phyloP scores from a whole-genome alignment of 192 early-diverging fungal genomes.

The Coemansia sp. region DNA sequence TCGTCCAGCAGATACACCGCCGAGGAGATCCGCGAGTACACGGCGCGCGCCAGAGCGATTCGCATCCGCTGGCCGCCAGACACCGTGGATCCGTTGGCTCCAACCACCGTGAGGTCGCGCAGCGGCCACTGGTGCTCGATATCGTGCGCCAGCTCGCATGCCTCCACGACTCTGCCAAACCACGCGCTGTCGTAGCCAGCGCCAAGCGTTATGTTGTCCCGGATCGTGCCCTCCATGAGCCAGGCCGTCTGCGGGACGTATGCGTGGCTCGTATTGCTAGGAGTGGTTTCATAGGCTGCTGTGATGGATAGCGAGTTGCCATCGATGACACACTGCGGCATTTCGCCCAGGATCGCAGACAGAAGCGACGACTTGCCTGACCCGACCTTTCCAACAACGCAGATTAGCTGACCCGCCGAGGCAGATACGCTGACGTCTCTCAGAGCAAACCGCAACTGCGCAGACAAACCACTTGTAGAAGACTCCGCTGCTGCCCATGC shows the following conservation, averaged over 20 bases:
- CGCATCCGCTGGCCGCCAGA: slow-evolving; percentile 69
- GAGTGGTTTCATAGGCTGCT: not conserved
- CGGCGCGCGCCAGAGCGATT: slow-evolving; percentile 66
- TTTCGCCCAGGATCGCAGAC: slow-evolving; percentile 78
- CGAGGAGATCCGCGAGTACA: slow-evolving; percentile 65
- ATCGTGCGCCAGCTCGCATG: slow-evolving; percentile 38
- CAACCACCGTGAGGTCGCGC: slow-evolving; percentile 58
- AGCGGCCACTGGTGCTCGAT: slow-evolving; percentile 12
- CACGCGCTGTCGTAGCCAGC: slow-evolving; percentile 21
- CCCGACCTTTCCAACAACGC: slow-evolving; percentile 81
- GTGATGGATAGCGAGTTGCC: not conserved
- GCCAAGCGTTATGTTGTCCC: slow-evolving; percentile 54
- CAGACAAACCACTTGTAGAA: not conserved
- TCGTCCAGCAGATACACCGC: slow-evolving; percentile 77
- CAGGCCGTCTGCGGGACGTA: slow-evolving; percentile 46
- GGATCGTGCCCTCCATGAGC: slow-evolving; percentile 47
- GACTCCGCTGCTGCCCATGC: not conserved
- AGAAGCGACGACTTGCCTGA: slow-evolving; percentile 84
- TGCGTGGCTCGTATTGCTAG: not conserved
- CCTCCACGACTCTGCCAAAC: slow-evolving; percentile 18
- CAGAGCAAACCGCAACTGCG: slow-evolving; percentile 47
- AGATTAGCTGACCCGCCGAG: slow-evolving; percentile 61
- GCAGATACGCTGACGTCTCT: slow-evolving; percentile 60
- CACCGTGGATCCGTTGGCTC: slow-evolving; percentile 58
- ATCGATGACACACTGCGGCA: slow-evolving; percentile 7